Evolutionary conservation across 305 asterid genomes (phyloP).

Genomic region (Solanum hybrid): DNA sequence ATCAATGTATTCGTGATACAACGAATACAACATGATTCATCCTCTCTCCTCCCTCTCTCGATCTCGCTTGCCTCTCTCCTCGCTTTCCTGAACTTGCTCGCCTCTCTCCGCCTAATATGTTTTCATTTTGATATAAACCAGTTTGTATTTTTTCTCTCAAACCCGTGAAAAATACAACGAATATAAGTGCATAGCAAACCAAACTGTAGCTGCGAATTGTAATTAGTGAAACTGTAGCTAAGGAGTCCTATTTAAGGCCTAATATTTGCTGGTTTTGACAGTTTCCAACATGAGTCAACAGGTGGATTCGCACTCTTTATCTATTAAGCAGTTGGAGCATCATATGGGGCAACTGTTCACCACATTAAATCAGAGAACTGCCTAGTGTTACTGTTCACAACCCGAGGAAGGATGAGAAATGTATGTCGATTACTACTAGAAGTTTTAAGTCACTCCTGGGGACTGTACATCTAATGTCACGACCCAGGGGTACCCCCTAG

Average conservation of each 20-base stretch:
- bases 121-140: neutral
- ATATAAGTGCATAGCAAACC: neutral
- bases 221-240: neutral
- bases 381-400: neutral
- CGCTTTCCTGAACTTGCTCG: no score
- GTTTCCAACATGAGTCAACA: neutral
- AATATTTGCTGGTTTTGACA: neutral
- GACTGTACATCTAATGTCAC: no score
- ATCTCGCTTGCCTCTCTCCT: neutral
- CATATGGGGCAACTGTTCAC: neutral
- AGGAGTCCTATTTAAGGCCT: neutral
- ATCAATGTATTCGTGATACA: neutral
- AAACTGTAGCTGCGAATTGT: neutral
- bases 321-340: neutral
- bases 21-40: neutral
- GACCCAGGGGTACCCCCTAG: no score
- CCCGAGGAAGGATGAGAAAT: neutral
- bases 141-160: neutral
- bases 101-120: neutral
- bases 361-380: neutral
- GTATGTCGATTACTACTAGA: neutral
- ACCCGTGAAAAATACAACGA: neutral
- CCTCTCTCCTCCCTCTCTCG: neutral
- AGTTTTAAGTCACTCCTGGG: neutral
- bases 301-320: neutral